phyloP scores from a whole-genome alignment of 73 alveolate species.

The Tetrahymena borealis region DNA sequence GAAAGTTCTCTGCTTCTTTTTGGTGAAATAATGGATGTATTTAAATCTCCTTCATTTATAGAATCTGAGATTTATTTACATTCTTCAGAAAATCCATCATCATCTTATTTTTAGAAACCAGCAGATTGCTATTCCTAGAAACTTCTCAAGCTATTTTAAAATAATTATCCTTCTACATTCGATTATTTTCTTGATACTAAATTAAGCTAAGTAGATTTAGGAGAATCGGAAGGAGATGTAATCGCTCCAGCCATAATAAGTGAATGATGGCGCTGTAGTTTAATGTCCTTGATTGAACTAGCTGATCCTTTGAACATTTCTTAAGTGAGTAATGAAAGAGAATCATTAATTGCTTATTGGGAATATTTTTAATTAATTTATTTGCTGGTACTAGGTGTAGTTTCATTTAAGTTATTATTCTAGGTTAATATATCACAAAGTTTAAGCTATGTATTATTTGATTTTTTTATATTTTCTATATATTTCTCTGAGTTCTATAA shows the following conservation, averaged over 20 bases:
- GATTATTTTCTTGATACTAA: not conserved
- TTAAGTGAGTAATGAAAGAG: not conserved
- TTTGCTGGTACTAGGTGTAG: not conserved
- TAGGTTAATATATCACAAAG: not conserved
- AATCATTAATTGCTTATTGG: not conserved
- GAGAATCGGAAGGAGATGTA: not conserved
- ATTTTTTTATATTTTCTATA: not conserved
- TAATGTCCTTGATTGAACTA: not conserved
- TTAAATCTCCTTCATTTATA: too few relatives aligned
- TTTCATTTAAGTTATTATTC: too few relatives aligned
- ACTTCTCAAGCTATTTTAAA: too few relatives aligned
- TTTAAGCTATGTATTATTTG: not conserved
- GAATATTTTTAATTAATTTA: not conserved
- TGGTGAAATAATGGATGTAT: too few relatives aligned
- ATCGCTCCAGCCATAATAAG: not conserved
- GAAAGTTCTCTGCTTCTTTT: too few relatives aligned
- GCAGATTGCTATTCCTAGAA: too few relatives aligned
- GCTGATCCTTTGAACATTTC: not conserved
- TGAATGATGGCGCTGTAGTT: not conserved
- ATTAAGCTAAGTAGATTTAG: not conserved
- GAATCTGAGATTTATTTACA: too few relatives aligned
- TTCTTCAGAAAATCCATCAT: too few relatives aligned
- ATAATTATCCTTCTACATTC: too few relatives aligned
- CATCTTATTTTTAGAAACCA: too few relatives aligned
- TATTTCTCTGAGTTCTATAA: not conserved